Evolutionary conservation across 768 basidiomycete genomes (phyloP), one percentile per base, ranked within the genome.

Genomic region (Boletus rex-veris): DNA sequence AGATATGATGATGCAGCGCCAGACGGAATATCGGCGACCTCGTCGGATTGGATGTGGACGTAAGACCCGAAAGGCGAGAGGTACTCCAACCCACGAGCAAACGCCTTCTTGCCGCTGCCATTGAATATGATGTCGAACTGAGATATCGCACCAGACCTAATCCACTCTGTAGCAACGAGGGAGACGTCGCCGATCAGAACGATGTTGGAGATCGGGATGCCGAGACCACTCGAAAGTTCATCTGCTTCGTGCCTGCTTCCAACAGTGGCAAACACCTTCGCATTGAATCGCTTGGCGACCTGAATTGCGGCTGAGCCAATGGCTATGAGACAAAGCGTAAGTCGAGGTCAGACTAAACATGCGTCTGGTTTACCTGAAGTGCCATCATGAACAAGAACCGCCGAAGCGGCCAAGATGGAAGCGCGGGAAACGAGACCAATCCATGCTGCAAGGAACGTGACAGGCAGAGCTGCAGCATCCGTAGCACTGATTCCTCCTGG

Each of bases 41-140:
- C 58, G 26, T 54, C 48, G 38, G 50, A 61, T 45, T 59, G 63
- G 35, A 64, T 36, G 19, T 67, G 68, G 33, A 69, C 45, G 11
- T 70, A 69, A 4, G 47, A 55, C 4, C 67, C 67, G 16, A 69
- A 59, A 2, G 55, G 48, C 8, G 68, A 67, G 15, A 69, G 59
- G 31, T 57, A 18, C 18, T 69, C 59, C 1, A 31, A 41, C 3
- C 61, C 65, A 21, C 47, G 53, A 18, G 65, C 50, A 21, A 58
- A 66, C 14, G 35, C 38, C 6, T 35, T 52, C 24, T 46, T 58
- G 26, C 60, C 55, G 7, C 68, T 33, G 16, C 47, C 44, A 26
- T 69, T 69, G 56, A 69, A 64, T 28, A 69, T 53, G 39, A 67
- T 45, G 14, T 65, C 64, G 45, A 65, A 66, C 8, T 58, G 49